Evolutionary conservation across 371 early-diverging fungal species (phyloP).

Genomic region (Chytridium lagenaria): DNA sequence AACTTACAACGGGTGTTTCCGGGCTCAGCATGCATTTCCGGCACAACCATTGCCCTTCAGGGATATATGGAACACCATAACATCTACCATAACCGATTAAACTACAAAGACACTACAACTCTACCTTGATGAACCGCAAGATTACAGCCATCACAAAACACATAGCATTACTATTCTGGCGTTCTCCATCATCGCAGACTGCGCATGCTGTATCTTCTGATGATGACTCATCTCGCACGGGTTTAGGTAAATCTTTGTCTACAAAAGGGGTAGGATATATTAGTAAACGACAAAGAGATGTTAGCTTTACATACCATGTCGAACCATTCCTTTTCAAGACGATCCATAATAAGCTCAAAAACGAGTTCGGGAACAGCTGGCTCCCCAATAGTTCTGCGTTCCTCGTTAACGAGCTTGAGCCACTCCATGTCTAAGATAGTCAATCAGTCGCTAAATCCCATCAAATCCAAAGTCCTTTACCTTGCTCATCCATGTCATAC

Average conservation of each 20-base stretch:
- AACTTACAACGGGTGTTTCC: constrained; percentile 75
- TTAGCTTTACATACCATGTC: constrained; percentile 69
- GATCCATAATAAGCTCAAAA: constrained; percentile 91
- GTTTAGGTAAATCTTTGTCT: constrained; percentile 66
- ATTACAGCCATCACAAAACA: constrained; percentile 99
- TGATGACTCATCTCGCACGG: constrained; percentile 46
- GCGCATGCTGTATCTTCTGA: constrained; percentile 90
- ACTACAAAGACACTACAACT: not conserved
- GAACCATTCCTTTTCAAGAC: constrained; percentile 96
- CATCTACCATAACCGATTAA: constrained; percentile 68
- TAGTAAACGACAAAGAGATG: no score
- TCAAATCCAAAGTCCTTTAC: no score
- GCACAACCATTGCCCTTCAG: constrained; percentile 99
- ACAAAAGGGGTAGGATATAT: no score
- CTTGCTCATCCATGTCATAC: constrained; percentile 98
- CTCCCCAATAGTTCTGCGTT: constrained; percentile 63
- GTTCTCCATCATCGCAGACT: constrained; percentile 95
- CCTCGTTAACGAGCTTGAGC: constrained; percentile 73
- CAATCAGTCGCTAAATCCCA: not conserved
- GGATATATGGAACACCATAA: constrained; percentile 99
- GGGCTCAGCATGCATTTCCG: constrained; percentile 96
- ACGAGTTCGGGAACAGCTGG: constrained; percentile 61
- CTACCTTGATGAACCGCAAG: constrained; percentile 97
- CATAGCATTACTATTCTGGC: constrained; percentile 98
- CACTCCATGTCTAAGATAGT: constrained; percentile 68